These are phyloP conservation scores for Eucalyptus cloeziana DNA, from an alignment of 345 rosid species.

Conservation along the genomic window DNA sequence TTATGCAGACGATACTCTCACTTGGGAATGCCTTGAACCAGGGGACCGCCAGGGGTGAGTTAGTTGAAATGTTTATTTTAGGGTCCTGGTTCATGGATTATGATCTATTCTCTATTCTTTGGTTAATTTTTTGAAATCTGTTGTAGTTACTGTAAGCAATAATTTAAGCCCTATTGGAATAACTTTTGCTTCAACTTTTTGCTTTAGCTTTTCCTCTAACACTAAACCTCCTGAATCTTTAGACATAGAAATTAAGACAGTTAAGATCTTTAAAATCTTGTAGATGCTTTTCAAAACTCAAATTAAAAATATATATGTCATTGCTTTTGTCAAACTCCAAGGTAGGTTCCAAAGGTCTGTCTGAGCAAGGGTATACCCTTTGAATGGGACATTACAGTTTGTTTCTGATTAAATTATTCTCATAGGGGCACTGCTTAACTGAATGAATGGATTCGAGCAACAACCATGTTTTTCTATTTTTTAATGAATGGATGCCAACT, in stretches of 20 bases:
- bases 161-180: background rate
- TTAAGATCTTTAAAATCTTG: background rate
- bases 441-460: background rate
- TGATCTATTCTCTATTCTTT: background rate
- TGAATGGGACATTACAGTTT: background rate
- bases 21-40: constrained; percentile 95
- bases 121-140: background rate
- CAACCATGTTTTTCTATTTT: background rate
- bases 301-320: background rate
- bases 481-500: background rate
- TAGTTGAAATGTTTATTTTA: constrained; percentile 4
- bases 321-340: background rate
- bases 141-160: background rate
- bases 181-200: background rate
- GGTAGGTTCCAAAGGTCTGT: background rate
- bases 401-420: background rate
- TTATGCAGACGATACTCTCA: constrained; percentile 92
- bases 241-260: background rate
- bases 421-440: background rate
- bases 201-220: background rate
- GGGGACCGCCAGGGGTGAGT: constrained; percentile 97
- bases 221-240: background rate
- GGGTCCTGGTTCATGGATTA: background rate
- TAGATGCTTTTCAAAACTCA: background rate
- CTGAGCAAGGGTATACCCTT: background rate